Evolutionary conservation across 331 rosid species (phyloP), one percentile per base, ranked within the genome.

Genomic region (Quercus tomentella): DNA sequence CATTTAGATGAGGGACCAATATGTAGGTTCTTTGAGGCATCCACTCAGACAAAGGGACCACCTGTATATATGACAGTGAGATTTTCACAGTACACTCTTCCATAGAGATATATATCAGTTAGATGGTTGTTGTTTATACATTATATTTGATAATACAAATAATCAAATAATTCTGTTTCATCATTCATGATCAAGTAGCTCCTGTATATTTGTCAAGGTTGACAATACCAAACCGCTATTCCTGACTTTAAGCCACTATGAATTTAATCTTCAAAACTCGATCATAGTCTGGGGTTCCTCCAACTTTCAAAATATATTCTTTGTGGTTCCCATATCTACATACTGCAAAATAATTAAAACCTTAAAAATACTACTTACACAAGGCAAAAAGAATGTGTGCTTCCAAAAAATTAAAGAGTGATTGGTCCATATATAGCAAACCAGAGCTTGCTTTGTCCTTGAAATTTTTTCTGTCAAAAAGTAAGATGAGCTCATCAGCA

Each of bases 1-100:
- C 72, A 52, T 66, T 77, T 86, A 87, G 93, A 81, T 80, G 94
- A 93, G 90, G 98, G 98, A 90, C 97, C 96, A 92, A 88, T 41
- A 41, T 56, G 67, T 88, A 86, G 92, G 88, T 87, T 91, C 91
- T 89, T 90, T 87, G 88, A 93, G 84, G 91, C 91, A 86, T 83
- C 90, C 88, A 82, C 90, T 75, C 87, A 88, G 65, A 76, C 84
- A 72, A 60, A 80, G 37, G 97, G 98, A 88, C 98, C 98, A 92
- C 91, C 23, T 4, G 37, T 72, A 75, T 69, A 73, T 54, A 85
- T 82, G 76, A 87, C 92, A 91, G 87, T 90, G 87, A 90, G 93
- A 93, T 91, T 90, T 90, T 88, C 92, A 75, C 84, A 76, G 82
- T 86, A 73, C 87, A 82, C 17, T 12, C 45, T 41, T 8, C 11